Evolutionary conservation across 176 grass and related monocot genomes (phyloP).

Genomic region (Cymbopogon citratus): DNA sequence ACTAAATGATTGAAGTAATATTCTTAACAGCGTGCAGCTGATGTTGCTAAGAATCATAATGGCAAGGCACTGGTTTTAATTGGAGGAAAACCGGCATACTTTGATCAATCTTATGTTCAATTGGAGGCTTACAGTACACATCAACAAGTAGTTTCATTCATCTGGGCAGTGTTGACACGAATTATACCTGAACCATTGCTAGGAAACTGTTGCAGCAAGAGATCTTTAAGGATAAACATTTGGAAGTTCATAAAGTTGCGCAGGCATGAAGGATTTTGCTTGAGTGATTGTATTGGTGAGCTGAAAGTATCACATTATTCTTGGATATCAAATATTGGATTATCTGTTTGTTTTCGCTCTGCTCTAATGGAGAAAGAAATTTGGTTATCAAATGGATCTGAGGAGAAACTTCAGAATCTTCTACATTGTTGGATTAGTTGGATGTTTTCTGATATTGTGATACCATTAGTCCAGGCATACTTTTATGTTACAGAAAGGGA

Average conservation of each 20-base stretch:
- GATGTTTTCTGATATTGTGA: constrained; percentile 75
- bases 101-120: constrained; percentile 30
- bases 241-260: constrained; percentile 71
- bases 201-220: constrained; percentile 61
- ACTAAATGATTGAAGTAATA: constrained; percentile 6
- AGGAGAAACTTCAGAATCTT: constrained; percentile 44
- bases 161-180: constrained; percentile 63
- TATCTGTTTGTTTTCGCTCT: constrained; percentile 49
- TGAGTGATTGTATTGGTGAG: constrained; percentile 54
- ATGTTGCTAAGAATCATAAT: neutral
- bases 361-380: constrained; percentile 12
- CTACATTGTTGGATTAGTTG: constrained; percentile 70
- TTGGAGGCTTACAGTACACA: constrained; percentile 60
- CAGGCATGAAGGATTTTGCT: constrained; percentile 51
- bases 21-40: neutral
- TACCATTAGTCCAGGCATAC: constrained; percentile 59
- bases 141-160: constrained; percentile 74
- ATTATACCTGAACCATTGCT: constrained; percentile 68
- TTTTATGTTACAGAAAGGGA: constrained; percentile 93
- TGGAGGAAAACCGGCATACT: constrained; percentile 14
- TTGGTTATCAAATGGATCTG: constrained; percentile 16
- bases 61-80: neutral
- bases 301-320: constrained; percentile 59
- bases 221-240: constrained; percentile 68
- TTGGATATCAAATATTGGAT: constrained; percentile 64